Percentiles rank a stretch among this genome's conserved stretches.
These are phyloP conservation scores for Claviceps capensis DNA, from an alignment of 2,329 filamentous ascomycete species.

Conservation along the genomic window DNA sequence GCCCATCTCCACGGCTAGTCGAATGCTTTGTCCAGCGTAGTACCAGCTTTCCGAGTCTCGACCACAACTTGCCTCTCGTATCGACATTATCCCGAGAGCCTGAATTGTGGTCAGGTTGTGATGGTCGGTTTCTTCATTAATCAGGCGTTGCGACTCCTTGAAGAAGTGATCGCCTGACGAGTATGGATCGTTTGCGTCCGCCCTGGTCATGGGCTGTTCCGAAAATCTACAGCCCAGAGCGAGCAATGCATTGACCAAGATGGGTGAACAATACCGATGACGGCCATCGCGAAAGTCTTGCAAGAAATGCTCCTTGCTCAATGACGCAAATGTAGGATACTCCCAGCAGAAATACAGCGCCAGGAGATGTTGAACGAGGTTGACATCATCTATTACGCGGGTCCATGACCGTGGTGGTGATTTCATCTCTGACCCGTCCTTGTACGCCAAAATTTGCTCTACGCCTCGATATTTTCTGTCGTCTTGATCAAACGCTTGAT, in stretches of 20 bases:
- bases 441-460: slow-evolving; percentile 34
- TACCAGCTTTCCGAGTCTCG: slow-evolving; percentile 61
- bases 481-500: slow-evolving; percentile 17
- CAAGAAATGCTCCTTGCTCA: slow-evolving; percentile 59
- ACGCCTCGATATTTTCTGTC: slow-evolving; percentile 24
- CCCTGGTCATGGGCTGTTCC: slow-evolving; percentile 47
- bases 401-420: slow-evolving; percentile 42
- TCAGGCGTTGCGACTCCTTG: slow-evolving; percentile 49
- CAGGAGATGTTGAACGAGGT: slow-evolving; percentile 49
- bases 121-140: slow-evolving; percentile 42
- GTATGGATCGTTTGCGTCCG: slow-evolving; percentile 45
- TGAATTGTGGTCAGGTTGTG: slow-evolving; percentile 58
- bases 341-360: slow-evolving; percentile 63
- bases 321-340: slow-evolving; percentile 59
- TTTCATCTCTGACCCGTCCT: slow-evolving; percentile 29
- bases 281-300: slow-evolving; percentile 48
- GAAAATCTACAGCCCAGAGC: slow-evolving; percentile 58
- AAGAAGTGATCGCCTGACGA: slow-evolving; percentile 65
- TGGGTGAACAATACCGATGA: slow-evolving; percentile 51
- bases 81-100: slow-evolving; percentile 62
- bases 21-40: slow-evolving; percentile 58
- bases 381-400: slow-evolving; percentile 40
- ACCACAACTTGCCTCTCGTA: slow-evolving; percentile 59
- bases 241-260: slow-evolving; percentile 51
- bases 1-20: slow-evolving; percentile 59